Base-by-base conservation (phyloP, 2,329 filamentous ascomycete species). In the Stachybotrys chlorohalonatus region DNA sequence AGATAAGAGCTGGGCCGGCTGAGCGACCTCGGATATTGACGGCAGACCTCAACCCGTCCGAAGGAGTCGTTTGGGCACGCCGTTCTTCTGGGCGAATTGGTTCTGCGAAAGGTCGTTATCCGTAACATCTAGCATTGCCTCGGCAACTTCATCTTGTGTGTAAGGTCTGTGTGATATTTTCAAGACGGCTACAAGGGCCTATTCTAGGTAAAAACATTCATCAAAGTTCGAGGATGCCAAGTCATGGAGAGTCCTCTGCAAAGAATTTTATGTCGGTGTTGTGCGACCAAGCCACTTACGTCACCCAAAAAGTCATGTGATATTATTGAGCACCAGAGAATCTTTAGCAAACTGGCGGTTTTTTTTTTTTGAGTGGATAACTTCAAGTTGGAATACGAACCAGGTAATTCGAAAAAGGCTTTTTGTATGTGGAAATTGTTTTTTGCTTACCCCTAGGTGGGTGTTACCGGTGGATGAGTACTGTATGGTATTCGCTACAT, bases 81-180 rank as follows among this genome's bases (percentile, higher is more conserved):
- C 47, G 6, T 31, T 13, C 31, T 49, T 57, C 53, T 57, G 47
- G 31, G 53, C 47, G 32, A 51, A 24, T 49, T 53, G 30, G 30
- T 16, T 24, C 24, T 46, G 53, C 2, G 53, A 56, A 17, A 54
- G 39, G 31, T 53, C 50, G 15, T 54, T 56, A 53, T 56, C 53
- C 15, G 53, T 54, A 24, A 56, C 31, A 54, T 56, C 50, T 8
- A 54, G 31, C 48, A 56, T 45, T 2, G 53, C 53, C 15, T 56
- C 39, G n/a, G 6, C 13, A 1, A 15, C 49, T 11, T 55, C 51
- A 47, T 53, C 36, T 15, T 49, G 15, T 30, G 36, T 53, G 39
- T 54, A 54, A 51, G 49, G 31, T 24, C 9, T 46, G 39, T 11
- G 4, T 47, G 52, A 36, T 47, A 54, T 54, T 56, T 56, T 54